Conservation (phyloP, 768 basidiomycete species). For the Stropharia rugosoannulata region DNA sequence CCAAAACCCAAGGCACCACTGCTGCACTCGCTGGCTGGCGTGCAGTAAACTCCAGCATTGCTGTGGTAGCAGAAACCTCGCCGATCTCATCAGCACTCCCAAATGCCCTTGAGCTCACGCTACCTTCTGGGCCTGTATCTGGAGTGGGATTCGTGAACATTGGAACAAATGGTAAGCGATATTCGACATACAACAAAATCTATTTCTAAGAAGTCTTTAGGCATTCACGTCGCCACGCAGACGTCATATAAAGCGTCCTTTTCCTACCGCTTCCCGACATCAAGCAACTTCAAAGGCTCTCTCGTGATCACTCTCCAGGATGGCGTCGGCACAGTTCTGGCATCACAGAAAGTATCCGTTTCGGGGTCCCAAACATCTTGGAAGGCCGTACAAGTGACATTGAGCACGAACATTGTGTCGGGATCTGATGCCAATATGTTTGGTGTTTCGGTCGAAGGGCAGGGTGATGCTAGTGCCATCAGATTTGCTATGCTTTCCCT, state of each 20-base stretch:
- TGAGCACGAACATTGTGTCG: constrained; percentile 43
- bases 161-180: constrained; percentile 50
- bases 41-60: constrained; percentile 44
- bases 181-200: neutral
- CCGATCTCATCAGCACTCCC: constrained; percentile 61
- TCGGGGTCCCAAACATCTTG: constrained; percentile 46
- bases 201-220: constrained; percentile 20
- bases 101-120: constrained; percentile 53
- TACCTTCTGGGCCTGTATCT: constrained; percentile 40
- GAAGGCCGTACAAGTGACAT: constrained; percentile 41
- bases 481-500: constrained; percentile 62
- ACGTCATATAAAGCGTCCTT: constrained; percentile 62
- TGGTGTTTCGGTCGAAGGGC: constrained; percentile 48
- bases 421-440: constrained; percentile 48
- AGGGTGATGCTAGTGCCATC: constrained; percentile 37
- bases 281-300: constrained; percentile 38
- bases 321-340: constrained; percentile 41
- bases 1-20: constrained; percentile 33
- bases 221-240: constrained; percentile 52
- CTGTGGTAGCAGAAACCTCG: constrained; percentile 47
- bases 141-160: constrained; percentile 55
- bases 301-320: constrained; percentile 47
- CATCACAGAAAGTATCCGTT: constrained; percentile 35
- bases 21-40: constrained; percentile 54
- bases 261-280: constrained; percentile 51